Evolutionary conservation across 768 basidiomycete genomes (phyloP), one percentile per base, ranked within the genome.

Genomic region (Lentinula guzmanii): DNA sequence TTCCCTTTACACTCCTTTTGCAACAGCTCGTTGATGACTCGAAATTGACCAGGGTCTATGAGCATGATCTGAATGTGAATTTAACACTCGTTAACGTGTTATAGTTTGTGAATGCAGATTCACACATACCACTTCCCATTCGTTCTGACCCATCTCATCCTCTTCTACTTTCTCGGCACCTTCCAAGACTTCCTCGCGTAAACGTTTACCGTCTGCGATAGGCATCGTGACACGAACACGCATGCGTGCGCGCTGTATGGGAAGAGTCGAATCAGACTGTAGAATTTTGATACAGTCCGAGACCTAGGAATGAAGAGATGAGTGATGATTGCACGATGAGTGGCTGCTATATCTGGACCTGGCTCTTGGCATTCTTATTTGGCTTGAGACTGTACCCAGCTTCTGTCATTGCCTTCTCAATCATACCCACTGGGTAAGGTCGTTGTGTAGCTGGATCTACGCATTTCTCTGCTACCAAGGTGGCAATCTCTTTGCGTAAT

Each of bases 331-430:
- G 13, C 1, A 9, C 9, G 33, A 28, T 10, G 35, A 39, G 63
- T 13, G 34, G 3, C 34, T 28, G 52, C 13, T 34, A 31, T 58
- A 62, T 15, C 35, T 59, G 77, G 16, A 91, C 93, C 84, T 99
- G 97, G 55, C 89, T 91, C 76, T 99, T 99, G 4, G 95, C 95
- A 21, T 83, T 89, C 78, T 98, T 98, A 65, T 87, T 86, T 50
- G 82, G 82, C 67, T 91, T 90, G 31, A 96, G 89, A 66, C 93
- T 96, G 74, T 90, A 95, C 1, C 95, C 95, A 8, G 92, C 89
- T 70, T 98, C 95, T 8, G 85, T 76, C 96, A 99, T 96, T 0
- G 95, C 95, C 74, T 97, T 98, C 70, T 99, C 97, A 64, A 99
- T 93, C 79, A 98, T 93, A 16, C 92, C 89, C 35, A 96, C 93